Conservation (phyloP, 352 stramenopile genomes). For the Phytophthora hybrid region DNA sequence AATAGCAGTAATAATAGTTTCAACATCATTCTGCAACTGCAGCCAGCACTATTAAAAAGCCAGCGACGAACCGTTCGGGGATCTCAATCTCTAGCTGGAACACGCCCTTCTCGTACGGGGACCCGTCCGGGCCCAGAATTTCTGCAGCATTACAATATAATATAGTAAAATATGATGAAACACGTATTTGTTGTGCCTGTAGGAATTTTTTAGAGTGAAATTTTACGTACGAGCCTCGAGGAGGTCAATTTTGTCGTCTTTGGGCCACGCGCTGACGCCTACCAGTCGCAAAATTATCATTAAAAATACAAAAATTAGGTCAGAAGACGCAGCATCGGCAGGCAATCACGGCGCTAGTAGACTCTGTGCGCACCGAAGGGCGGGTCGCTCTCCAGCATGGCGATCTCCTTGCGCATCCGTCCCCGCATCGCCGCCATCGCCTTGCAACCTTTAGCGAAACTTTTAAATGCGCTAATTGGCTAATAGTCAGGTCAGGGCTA, state of each 20-base stretch:
- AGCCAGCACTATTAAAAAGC: not conserved
- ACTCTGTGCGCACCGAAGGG: constrained; percentile 57
- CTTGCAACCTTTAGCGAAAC: not conserved
- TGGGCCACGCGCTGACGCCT: constrained; percentile 83
- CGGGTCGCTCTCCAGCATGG: constrained; percentile 84
- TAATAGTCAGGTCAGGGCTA: not conserved
- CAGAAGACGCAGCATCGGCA: not conserved
- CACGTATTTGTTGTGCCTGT: not conserved
- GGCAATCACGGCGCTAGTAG: not conserved
- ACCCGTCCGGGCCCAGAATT: constrained; percentile 82
- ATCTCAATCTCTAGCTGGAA: constrained; percentile 82
- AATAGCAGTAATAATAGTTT: not conserved
- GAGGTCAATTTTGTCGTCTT: constrained; percentile 74
- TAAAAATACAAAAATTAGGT: constrained; percentile 1
- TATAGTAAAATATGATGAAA: constrained; percentile 6
- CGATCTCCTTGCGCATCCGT: constrained; percentile 85
- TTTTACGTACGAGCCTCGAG: constrained; percentile 77
- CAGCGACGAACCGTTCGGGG: constrained; percentile 46
- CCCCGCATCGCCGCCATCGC: constrained; percentile 78
- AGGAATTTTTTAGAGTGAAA: not conserved
- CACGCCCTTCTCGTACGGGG: constrained; percentile 82
- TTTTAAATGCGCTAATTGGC: not conserved
- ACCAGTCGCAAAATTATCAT: constrained; percentile 4
- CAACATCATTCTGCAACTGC: not conserved
- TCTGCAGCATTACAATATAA: constrained; percentile 43